Evolutionary conservation across 495 filamentous ascomycete species (phyloP).

Genomic region (Xylaria telfairii): DNA sequence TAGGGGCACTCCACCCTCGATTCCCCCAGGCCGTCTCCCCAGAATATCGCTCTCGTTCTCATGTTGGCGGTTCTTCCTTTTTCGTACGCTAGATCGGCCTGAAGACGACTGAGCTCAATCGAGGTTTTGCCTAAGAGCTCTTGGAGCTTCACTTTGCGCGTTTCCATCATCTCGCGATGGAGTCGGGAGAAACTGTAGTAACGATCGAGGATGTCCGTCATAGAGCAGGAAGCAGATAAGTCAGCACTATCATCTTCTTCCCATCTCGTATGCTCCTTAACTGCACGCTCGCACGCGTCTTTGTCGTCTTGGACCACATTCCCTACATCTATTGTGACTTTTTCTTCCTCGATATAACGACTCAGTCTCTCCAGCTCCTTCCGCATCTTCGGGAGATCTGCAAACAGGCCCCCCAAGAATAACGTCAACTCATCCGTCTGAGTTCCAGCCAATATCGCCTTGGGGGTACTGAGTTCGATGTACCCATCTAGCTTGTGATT

Average conservation of each 20-base stretch:
- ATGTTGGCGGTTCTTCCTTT: conserved; percentile 10
- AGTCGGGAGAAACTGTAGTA: conserved; percentile 2
- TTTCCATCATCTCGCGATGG: conserved; percentile 5
- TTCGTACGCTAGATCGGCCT: conserved; percentile 1
- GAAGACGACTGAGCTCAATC: conserved; percentile 13
- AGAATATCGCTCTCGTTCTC: background rate
- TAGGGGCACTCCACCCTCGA: background rate
- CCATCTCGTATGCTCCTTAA: background rate
- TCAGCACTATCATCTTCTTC: background rate
- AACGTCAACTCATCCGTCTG: conserved; percentile 6
- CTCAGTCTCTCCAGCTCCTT: background rate
- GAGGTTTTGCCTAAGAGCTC: background rate
- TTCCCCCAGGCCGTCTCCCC: background rate
- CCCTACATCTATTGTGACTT: background rate
- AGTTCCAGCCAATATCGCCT: background rate
- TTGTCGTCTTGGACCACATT: background rate
- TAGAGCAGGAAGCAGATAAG: background rate
- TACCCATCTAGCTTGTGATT: background rate
- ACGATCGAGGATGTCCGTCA: conserved; percentile 1
- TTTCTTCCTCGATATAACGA: background rate
- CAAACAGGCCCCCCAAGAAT: background rate
- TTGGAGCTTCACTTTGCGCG: conserved; percentile 15
- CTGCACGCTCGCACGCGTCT: background rate
- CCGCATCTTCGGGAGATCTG: background rate
- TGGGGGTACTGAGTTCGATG: background rate